Evolutionary conservation across 2,329 filamentous ascomycete species (phyloP), one percentile per base, ranked within the genome.

Genomic region (Beauveria medogensis): DNA sequence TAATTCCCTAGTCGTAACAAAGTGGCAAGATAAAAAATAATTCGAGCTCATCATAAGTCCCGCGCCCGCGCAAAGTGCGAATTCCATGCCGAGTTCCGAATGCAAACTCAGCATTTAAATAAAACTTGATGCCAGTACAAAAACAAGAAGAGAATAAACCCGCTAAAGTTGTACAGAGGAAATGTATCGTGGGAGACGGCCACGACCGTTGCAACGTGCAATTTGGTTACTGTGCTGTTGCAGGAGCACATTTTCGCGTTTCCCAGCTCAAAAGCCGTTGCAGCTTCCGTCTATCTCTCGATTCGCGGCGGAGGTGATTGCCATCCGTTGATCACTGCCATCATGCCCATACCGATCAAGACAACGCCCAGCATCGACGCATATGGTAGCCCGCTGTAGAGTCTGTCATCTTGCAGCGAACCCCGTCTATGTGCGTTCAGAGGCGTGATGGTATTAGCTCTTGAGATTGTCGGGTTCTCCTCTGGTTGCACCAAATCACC

Each of bases 251-350:
- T 53, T 28, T 5, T 9, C 41, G 46, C 30, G 16, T 22, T 28
- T 16, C 0, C 10, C 7, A 14, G 37, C 56, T 30, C 14, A 10
- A 59, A 53, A 8, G 26, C 46, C 14, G 22, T 18, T 24, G 41
- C 14, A 41, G 26, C 46, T n/a, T 37, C 62, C 71, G 5, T 37
- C 24, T 54, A 74, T 68, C 68, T 67, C 61, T 75, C 73, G 53
- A 71, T 56, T 24, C 66, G 67, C 4, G 72, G 65, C 44, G 74
- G 68, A 56, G 73, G 68, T 24, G 69, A 46, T 67, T 91, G 88
- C 89, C 89, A 93, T 56, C 88, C 88, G 69, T 94, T 94, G 67
- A 94, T 80, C 73, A 92, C 92, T 47, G 89, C 89, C 90, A 94
- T 94, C 65, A 94, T 73, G 16, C 90, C 89, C 77, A 94, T 88